Conservation (phyloP, 1,284 basidiomycete species). For the Ganoderma leucocontextum region DNA sequence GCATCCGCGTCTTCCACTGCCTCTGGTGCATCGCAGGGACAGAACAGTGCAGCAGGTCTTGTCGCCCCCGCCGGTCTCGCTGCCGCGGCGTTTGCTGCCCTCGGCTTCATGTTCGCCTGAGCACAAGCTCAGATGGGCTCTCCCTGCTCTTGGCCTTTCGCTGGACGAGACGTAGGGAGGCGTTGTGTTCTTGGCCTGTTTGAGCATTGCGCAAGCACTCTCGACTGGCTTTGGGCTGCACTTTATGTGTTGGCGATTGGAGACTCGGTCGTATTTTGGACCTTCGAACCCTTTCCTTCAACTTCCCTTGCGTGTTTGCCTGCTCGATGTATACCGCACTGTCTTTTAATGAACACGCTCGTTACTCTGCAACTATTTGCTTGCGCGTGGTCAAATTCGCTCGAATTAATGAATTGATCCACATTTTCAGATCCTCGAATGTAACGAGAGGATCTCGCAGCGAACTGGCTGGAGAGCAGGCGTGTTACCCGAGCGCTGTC, state of each 20-base stretch:
- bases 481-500: too few relatives aligned
- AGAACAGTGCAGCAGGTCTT: slow-evolving; percentile 34
- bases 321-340: slow-evolving; percentile 31
- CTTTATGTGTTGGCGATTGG: neutral
- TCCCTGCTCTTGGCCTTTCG: neutral
- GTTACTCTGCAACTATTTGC: slow-evolving; percentile 6
- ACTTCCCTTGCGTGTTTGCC: slow-evolving; percentile 4
- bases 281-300: slow-evolving; percentile 2
- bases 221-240: neutral
- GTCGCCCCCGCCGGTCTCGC: slow-evolving; percentile 36
- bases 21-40: slow-evolving; percentile 11
- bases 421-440: too few relatives aligned
- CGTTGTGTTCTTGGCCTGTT: neutral
- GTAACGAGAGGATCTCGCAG: too few relatives aligned
- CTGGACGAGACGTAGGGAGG: neutral
- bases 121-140: neutral
- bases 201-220: neutral
- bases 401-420: too few relatives aligned
- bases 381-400: neutral
- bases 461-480: too few relatives aligned
- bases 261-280: neutral
- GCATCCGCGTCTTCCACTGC: slow-evolving; percentile 28
- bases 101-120: slow-evolving; percentile 40
- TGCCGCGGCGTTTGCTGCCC: slow-evolving; percentile 38
- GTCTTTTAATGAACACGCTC: slow-evolving; percentile 32